Base-by-base conservation (phyloP, 495 filamentous ascomycete species). In the Penicillium lagena region DNA sequence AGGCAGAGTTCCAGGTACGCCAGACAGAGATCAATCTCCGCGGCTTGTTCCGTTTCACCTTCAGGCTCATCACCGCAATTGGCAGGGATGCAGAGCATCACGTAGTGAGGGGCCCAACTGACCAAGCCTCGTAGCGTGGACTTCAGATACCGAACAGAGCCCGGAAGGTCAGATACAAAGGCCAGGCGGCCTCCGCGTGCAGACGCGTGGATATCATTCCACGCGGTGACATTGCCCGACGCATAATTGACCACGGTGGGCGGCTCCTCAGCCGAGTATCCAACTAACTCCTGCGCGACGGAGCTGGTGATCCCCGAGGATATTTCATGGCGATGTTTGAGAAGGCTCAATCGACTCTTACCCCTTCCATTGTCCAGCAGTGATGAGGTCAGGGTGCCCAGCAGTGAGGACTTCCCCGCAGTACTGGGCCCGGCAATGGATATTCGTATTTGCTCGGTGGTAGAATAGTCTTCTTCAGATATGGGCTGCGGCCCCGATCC, bases 61-160 rank as follows among this genome's bases (percentile, higher is more conserved):
- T 77, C 65, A 10, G 62, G 56, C 31, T 69, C 67, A 32, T 83
- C 78, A 28, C 70, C 74, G 49, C 85, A 82, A 55, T 91, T 87
- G 15, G 89, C 89, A 14, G 90, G 81, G 44, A 96, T 82, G 54
- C 94, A 94, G 9, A 96, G 77, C 36, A 94, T 57, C 7, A 88
- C 89, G 80, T 90, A 96, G 59, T 98, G 90, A 14, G 93, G 93
- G 14, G 87, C 89, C 90, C 93, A 98, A 41, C 91, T 90, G 37
- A 98, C 72, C n/a, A 97, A 68, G 0, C 89, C 88, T 41, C 90
- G 76, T 29, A 97, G 70, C 5, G 85, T 90, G 2, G 94, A 96
- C 45, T 91, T 81, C 34, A 89, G 74, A 64, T 89, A 97, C 31
- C 87, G 79, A 7, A 88, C 82, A 43, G 93, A 87, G 2, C 93